Evolutionary conservation across 225 moss, liverwort and hornwort genomes (phyloP), one percentile per base, ranked within the genome.

Genomic region (Sphagnum tenellum): DNA sequence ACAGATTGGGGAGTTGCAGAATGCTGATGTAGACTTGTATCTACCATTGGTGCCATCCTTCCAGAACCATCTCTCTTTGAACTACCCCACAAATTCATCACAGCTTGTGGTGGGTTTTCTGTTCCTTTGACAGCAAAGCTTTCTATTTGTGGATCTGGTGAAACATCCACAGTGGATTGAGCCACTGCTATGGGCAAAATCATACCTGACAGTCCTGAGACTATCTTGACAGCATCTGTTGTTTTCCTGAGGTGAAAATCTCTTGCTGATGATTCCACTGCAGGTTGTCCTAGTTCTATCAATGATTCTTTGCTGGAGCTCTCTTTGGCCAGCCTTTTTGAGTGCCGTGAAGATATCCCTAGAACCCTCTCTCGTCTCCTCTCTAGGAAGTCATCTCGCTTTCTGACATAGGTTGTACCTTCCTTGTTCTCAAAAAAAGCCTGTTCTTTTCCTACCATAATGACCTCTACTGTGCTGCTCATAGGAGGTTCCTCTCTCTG

Each of bases 261-360:
- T 45, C 61, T 47, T 55, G 29, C 60, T 69, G 29, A 56, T 66
- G 65, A 68, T 49, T 53, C 62, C 72, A 75, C 62, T 58, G 56
- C 64, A 56, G 74, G 65, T 5, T 50, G 63, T 68, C 69, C 72
- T 56, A 68, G 69, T 63, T 69, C 62, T 14, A 11, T 47, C 7
- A 55, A 7, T 65, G 47, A 12, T 66, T 65, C 71, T 63, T 69
- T 60, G 1, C 29, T 29, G 29, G 29, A 29, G 29, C 29, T 66
- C 46, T 75, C 72, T 60, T 72, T 72, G 56, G 72, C 54, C 47
- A 63, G 57, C 56, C 69, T 79, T 66, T 63, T 63, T 66, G 72
- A 75, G 55, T 69, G 75, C 55, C 59, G 63, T 66, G 69, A 59
- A 56, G 55, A 63, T 60, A 63, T 62, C 29, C 47, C 56, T 65